Conservation (phyloP, 176 grass and related monocot species). For the Oryza glaberrima region DNA sequence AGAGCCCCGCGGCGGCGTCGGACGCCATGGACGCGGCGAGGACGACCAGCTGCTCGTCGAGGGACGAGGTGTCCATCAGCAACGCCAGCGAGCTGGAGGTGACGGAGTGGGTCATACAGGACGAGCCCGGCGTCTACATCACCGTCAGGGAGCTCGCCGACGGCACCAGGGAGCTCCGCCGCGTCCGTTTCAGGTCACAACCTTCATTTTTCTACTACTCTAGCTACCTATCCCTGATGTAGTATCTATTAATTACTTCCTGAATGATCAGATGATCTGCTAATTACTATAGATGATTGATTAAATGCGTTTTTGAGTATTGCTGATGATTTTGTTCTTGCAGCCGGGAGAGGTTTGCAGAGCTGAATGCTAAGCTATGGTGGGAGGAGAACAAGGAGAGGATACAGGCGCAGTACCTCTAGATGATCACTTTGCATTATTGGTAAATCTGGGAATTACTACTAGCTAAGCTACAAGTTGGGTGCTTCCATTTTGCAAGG, state of each 20-base stretch:
- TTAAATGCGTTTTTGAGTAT: background rate
- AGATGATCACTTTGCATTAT: background rate
- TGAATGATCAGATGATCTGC: background rate
- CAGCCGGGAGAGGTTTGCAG: conserved; percentile 79
- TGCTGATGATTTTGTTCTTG: background rate
- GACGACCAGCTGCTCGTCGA: conserved; percentile 54
- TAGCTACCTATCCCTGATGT: background rate
- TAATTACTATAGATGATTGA: background rate
- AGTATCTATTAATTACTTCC: background rate
- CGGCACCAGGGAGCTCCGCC: conserved; percentile 73
- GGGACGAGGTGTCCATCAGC: conserved; percentile 69
- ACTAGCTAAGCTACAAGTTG: background rate
- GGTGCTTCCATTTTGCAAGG: conserved; percentile 24
- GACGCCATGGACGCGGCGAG: conserved; percentile 47
- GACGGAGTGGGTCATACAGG: conserved; percentile 72
- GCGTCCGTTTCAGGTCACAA: conserved; percentile 76
- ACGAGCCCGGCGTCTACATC: conserved; percentile 78
- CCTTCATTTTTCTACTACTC: background rate
- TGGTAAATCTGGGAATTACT: conserved; percentile 6
- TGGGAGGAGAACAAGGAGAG: conserved; percentile 94
- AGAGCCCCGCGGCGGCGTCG: conserved; percentile 42
- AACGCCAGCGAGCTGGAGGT: conserved; percentile 80
- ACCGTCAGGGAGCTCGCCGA: conserved; percentile 73
- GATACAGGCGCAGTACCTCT: conserved; percentile 73
- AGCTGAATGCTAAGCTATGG: conserved; percentile 79